A percentile compares a stretch with the other conserved stretches of the same genome.
phyloP scores from a whole-genome alignment of 1,139 yeast species.

The Blastobotrys capitulatus region DNA sequence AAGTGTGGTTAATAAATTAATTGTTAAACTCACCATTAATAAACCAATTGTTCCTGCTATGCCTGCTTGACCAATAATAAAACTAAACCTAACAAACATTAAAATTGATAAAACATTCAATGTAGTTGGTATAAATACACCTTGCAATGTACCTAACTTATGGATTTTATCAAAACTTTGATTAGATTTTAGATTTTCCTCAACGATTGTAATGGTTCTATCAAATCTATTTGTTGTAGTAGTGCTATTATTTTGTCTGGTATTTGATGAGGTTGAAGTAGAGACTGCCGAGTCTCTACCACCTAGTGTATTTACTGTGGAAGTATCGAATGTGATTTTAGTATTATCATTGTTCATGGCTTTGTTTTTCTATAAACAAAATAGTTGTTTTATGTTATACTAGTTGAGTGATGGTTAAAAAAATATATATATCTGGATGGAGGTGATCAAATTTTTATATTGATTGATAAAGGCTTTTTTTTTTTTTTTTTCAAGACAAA shows the following conservation, averaged over 20 bases:
- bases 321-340: too few species aligned
- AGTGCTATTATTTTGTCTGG: not conserved
- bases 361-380: too few species aligned
- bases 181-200: slow-evolving; percentile 3
- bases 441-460: too few species aligned
- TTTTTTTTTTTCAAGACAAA: too few species aligned
- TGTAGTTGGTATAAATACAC: slow-evolving; percentile 70
- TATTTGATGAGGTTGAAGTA: too few species aligned
- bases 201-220: slow-evolving; percentile 7
- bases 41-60: slow-evolving; percentile 48
- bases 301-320: too few species aligned
- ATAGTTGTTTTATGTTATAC: too few species aligned
- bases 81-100: slow-evolving; percentile 76
- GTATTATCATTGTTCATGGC: too few species aligned
- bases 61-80: slow-evolving; percentile 76
- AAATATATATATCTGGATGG: too few species aligned
- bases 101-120: slow-evolving; percentile 70
- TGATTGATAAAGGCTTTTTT: too few species aligned
- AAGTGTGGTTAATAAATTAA: slow-evolving; percentile 64
- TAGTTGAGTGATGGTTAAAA: too few species aligned
- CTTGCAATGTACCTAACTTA: slow-evolving; percentile 35
- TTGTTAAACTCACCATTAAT: slow-evolving; percentile 54
- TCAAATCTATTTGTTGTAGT: not conserved
- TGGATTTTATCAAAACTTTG: not conserved
- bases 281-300: too few species aligned